phyloP scores from a whole-genome alignment of 805 yeast genomes.

The Candida chauliodis region DNA sequence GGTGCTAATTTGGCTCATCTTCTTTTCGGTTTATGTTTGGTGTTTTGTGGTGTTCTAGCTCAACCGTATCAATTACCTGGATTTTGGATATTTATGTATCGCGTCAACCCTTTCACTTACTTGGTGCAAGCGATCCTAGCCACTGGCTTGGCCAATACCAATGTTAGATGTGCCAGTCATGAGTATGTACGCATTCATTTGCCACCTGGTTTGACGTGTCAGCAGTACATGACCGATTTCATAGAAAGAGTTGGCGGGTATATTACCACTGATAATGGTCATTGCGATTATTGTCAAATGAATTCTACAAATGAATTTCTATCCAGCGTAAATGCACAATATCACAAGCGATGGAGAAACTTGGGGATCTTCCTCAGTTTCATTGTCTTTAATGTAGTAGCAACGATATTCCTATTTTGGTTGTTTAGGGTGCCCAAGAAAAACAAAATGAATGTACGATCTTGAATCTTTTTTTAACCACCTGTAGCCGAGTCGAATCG shows the following conservation, averaged over 20 bases:
- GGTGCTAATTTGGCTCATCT: slow-evolving; percentile 59
- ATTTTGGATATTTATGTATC: slow-evolving; percentile 83
- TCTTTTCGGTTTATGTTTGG: slow-evolving; percentile 51
- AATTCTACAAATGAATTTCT: slow-evolving; percentile 57
- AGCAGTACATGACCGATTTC: slow-evolving; percentile 45
- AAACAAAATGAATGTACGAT: slow-evolving; percentile 22
- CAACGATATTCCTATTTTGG: slow-evolving; percentile 47
- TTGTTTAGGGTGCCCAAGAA: slow-evolving; percentile 71
- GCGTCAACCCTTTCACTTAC: slow-evolving; percentile 68
- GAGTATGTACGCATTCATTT: slow-evolving; percentile 28
- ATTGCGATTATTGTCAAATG: slow-evolving; percentile 60
- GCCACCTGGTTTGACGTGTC: slow-evolving; percentile 63
- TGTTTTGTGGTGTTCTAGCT: slow-evolving; percentile 70
- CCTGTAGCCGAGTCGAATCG: background rate
- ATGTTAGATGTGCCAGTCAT: slow-evolving; percentile 34
- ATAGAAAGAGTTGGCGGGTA: slow-evolving; percentile 50
- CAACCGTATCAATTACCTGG: slow-evolving; percentile 61
- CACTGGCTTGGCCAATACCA: slow-evolving; percentile 42
- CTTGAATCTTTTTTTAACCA: background rate
- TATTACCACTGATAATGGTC: slow-evolving; percentile 45
- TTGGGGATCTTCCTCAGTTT: slow-evolving; percentile 60
- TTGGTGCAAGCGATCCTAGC: slow-evolving; percentile 54
- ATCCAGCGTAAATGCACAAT: slow-evolving; percentile 38
- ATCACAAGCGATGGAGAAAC: slow-evolving; percentile 59
- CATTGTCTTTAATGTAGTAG: slow-evolving; percentile 31